Evolutionary conservation across 495 filamentous ascomycete genomes (phyloP), one percentile per base, ranked within the genome.

Genomic region (Aspergillus taichungensis): DNA sequence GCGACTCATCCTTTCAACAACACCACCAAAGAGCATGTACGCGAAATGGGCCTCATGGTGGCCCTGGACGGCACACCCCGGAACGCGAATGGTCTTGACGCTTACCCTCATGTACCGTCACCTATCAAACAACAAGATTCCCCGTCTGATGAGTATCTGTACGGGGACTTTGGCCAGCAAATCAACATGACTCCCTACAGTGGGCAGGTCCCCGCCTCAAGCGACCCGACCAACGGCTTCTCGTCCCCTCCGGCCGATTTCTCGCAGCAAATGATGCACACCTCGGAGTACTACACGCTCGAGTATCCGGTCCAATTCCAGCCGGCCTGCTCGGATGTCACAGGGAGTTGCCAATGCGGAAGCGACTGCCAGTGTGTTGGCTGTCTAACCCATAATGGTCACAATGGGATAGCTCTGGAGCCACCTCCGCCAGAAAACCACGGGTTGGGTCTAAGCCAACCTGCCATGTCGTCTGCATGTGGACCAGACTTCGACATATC

Each of bases 1-100:
- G 61, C 76, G 14, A 69, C 74, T 32, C 85, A 89, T 55, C 85
- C 84, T 5, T 87, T 78, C 57, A 89, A 89, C 55, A 64, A 75
- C 13, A 73, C 77, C n/a, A 86, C 81, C n/a, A 67, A 69, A 33
- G 68, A 82, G 36, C 83, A 82, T 54, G 77, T 87, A 6, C 67
- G 69, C 46, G 66, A 73, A 41, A 69, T 77, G 62, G 60, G 67
- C 35, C 53, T 61, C 9, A 49, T 76, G 43, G 64, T 76, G 43
- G 58, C 61, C n/a, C 50, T 66, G 27, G 54, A 63, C 18, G 61
- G 6, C 50, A 57, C 29, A 55, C 40, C 7, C 30, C 56, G 0
- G 54, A 59, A 34, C 13, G 37, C 6, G 45, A 24, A 24, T 24
- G 18, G 18, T 24, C 18, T 55, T 6, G 54, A 52, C 24, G 41